phyloP scores from a whole-genome alignment of 2,329 filamentous ascomycete genomes.

The Paraconiothyrium sp. region DNA sequence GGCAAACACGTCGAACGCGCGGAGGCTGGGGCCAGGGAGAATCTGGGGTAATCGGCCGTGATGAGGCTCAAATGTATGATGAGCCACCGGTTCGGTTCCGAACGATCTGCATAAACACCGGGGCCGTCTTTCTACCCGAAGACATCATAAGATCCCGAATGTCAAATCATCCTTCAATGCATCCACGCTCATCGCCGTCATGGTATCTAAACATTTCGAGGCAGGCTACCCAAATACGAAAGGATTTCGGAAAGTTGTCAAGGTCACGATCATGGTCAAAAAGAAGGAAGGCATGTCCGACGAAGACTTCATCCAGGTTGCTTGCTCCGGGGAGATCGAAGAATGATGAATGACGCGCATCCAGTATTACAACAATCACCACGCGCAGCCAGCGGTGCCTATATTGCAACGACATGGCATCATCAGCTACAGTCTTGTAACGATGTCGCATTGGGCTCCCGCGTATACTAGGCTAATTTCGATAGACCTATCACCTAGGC shows the following conservation, averaged over 20 bases:
- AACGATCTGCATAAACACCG: constrained; percentile 6
- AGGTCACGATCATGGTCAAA: constrained; percentile 57
- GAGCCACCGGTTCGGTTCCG: constrained; percentile 17
- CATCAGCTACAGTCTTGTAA: constrained; percentile 57
- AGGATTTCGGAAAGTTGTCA: constrained; percentile 59
- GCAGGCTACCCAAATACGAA: constrained; percentile 56
- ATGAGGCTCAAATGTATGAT: constrained; percentile 18
- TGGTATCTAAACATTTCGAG: constrained; percentile 56
- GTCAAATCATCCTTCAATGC: not conserved
- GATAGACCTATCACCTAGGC: constrained; percentile 56
- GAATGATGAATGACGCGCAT: constrained; percentile 44
- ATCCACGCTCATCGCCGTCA: constrained; percentile 37
- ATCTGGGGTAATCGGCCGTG: constrained; percentile 12
- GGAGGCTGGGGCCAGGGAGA: not conserved
- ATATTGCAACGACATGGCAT: constrained; percentile 56
- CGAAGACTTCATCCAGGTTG: constrained; percentile 49
- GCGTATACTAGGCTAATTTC: constrained; percentile 17
- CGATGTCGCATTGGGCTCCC: not conserved
- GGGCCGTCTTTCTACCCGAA: constrained; percentile 1
- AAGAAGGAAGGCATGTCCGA: constrained; percentile 58
- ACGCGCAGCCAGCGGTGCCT: constrained; percentile 56
- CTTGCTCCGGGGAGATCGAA: not conserved
- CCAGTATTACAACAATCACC: constrained; percentile 57
- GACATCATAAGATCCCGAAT: not conserved
- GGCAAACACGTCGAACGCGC: constrained; percentile 6